Base-by-base conservation (phyloP, 306 rosid species). In the Sophora flavescens region DNA sequence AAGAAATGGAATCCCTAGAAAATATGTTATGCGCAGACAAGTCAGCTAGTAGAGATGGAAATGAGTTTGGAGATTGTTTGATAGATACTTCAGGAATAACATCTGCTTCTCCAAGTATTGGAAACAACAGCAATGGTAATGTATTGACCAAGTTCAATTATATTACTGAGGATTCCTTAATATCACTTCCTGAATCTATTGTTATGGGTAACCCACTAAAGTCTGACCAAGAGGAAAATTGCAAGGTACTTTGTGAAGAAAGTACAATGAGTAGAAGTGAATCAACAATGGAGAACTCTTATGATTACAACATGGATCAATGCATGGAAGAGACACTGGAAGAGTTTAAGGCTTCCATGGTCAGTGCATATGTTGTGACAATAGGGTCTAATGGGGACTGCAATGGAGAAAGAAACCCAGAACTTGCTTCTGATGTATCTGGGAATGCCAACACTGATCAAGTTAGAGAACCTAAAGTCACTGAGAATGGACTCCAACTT, bases 181-280 rank as follows among this genome's bases (percentile, higher is more conserved):
- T 42, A 54, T 48, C 72, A 52, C 48, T 36, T 47, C 53, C 78
- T 45, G 89, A 88, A 77, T 76, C 76, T 61, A 14, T 18, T 32
- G 15, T 61, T 63, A 64, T 48, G 76, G 51, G 78, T 32, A 68
- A 66, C 63, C 47, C 70, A 36, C 56, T 26, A 8, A 68, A 72
- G 35, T 65, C 63, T 54, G 84, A 84, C 68, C 33, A 38, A 2
- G 85, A 79, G 71, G 85, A 79, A 16, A 84, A 68, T 66, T 18
- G 50, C 85, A 73, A 64, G 62, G 71, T 71, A 63, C 45, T 78
- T 35, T 11, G 63, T 41, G 86, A 75, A 67, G 90, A 87, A 38
- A 64, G 35, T 5, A 79, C 41, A 67, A 26, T 48, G 16, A 56
- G 45, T 30, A 77, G 33, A 82, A 56, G 74, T 72, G 73, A 50